A percentile compares a stretch with the other conserved stretches of the same genome.
These are phyloP conservation scores for Chlorella vulgaris DNA, from an alignment of 139 green algal species.

Conservation along the genomic window DNA sequence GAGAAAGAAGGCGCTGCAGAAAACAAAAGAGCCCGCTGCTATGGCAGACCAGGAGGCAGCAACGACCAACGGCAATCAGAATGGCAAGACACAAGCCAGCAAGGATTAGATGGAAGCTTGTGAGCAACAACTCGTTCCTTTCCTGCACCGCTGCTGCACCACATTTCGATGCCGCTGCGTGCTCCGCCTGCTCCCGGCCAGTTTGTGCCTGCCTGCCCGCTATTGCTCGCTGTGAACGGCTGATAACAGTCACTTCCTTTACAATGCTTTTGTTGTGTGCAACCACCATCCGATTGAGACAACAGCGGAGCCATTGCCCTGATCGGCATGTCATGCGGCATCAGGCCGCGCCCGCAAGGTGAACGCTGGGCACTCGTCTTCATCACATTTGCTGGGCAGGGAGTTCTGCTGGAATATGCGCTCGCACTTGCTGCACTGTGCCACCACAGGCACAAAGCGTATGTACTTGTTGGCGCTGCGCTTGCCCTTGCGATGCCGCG, in stretches of 20 bases:
- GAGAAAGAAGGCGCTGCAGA: slow-evolving; percentile 29
- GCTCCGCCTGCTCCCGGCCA: too few relatives aligned
- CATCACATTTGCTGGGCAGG: slow-evolving; percentile 42
- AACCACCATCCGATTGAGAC: too few relatives aligned
- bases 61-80: background rate
- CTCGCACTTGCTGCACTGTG: slow-evolving; percentile 44
- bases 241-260: too few relatives aligned
- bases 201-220: background rate
- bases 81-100: slow-evolving; percentile 13
- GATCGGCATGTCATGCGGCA: background rate
- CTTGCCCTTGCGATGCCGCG: slow-evolving; percentile 43
- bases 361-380: slow-evolving; percentile 49
- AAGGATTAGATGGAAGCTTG: slow-evolving; percentile 5
- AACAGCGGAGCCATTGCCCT: background rate
- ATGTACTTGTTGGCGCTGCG: slow-evolving; percentile 49
- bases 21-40: slow-evolving; percentile 1
- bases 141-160: background rate
- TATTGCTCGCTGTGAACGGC: background rate
- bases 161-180: background rate
- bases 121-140: background rate
- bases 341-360: slow-evolving; percentile 31
- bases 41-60: background rate
- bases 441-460: slow-evolving; percentile 38
- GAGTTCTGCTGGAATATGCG: slow-evolving; percentile 45
- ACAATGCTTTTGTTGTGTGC: background rate